Evolutionary conservation across 2,329 filamentous ascomycete species (phyloP).

Genomic region (Leptodontidium sp.): DNA sequence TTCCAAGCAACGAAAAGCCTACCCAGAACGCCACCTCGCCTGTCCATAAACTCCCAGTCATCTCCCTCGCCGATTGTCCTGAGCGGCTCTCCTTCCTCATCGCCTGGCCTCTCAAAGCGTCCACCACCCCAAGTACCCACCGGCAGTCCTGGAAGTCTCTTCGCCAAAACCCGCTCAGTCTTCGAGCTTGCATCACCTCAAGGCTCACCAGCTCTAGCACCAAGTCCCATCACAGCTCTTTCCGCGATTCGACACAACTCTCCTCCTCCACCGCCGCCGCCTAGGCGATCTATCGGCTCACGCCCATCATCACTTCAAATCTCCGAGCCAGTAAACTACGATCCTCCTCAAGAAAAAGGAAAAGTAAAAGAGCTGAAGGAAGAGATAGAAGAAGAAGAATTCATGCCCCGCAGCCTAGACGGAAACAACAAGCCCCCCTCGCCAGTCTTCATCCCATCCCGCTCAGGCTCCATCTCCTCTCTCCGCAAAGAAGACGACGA

Average conservation of each 20-base stretch:
- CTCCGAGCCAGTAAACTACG: not conserved
- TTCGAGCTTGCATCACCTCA: conserved; percentile 38
- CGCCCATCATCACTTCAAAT: conserved; percentile 29
- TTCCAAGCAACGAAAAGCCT: not conserved
- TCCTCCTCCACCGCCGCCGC: conserved; percentile 23
- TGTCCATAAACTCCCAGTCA: not conserved
- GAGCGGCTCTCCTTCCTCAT: not conserved
- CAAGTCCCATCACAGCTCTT: conserved; percentile 6
- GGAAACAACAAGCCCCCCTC: conserved; percentile 29
- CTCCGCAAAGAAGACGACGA: conserved; percentile 13
- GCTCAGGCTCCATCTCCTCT: conserved; percentile 3
- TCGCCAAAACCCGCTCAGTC: conserved; percentile 41
- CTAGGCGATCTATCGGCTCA: conserved; percentile 5
- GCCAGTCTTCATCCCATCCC: conserved; percentile 28
- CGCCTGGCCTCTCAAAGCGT: conserved; percentile 10
- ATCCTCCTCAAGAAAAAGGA: not conserved
- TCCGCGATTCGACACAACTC: conserved; percentile 13
- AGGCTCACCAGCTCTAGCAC: conserved; percentile 17
- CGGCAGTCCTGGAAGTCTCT: conserved; percentile 35
- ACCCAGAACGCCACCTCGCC: conserved; percentile 3
- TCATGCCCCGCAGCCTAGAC: conserved; percentile 33
- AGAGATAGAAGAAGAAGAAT: conserved; percentile 22
- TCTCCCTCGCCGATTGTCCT: not conserved
- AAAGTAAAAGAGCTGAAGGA: conserved; percentile 1
- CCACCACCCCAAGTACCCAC: conserved; percentile 21